Evolutionary conservation across 177 flowering plant genomes (phyloP).

Genomic region (Vitis hybrid): DNA sequence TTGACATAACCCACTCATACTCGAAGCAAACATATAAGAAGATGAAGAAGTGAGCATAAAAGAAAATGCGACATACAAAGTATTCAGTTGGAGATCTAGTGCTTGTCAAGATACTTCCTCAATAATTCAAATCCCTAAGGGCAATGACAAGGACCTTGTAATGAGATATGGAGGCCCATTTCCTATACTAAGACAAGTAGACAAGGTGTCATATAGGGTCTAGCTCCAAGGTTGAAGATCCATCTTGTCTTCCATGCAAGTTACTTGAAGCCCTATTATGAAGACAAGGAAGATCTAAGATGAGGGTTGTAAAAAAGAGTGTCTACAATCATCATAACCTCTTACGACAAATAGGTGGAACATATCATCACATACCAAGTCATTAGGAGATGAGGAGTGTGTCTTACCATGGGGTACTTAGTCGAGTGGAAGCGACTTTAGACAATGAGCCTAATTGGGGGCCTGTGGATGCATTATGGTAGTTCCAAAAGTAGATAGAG

Average conservation of each 20-base stretch:
- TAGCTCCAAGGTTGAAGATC: neutral
- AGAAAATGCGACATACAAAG: too few species aligned
- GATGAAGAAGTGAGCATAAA: too few species aligned
- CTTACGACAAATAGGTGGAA: neutral
- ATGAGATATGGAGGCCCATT: conserved; percentile 2
- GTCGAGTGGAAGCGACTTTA: conserved; percentile 3
- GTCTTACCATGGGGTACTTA: neutral
- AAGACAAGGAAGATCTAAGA: neutral
- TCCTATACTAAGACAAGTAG: neutral
- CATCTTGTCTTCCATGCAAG: neutral
- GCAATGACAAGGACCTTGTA: neutral
- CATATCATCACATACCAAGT: neutral
- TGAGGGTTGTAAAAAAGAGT: neutral
- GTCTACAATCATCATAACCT: neutral
- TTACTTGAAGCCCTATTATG: neutral
- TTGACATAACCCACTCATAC: too few species aligned
- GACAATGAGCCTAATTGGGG: too few species aligned
- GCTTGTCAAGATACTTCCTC: neutral
- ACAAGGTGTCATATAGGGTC: conserved; percentile 1
- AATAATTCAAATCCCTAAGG: neutral
- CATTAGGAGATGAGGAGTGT: neutral
- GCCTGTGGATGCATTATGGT: too few species aligned
- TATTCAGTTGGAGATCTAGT: neutral
- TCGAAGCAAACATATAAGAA: too few species aligned
- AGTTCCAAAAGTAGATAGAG: too few species aligned